These are phyloP conservation scores for Balamuthia mandrillaris DNA, from an alignment of 208 protist genomes.

Conservation along the genomic window DNA sequence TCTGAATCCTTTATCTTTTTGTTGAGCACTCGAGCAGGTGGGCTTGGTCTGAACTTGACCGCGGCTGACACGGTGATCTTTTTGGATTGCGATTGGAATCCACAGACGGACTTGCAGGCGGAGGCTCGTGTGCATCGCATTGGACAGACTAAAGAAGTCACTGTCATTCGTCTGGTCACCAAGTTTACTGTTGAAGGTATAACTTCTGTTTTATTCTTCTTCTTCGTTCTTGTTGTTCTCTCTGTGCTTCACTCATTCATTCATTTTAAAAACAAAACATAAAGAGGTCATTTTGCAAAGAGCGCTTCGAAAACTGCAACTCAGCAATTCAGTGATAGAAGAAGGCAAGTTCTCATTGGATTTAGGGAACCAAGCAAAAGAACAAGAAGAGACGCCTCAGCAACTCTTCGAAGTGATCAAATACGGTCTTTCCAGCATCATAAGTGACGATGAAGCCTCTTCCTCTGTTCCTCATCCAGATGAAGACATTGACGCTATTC, in stretches of 20 bases:
- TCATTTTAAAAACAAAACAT: no score
- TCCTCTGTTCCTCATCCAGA: no score
- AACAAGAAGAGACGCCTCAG: background rate
- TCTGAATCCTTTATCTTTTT: constrained; percentile 95
- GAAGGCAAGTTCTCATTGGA: constrained; percentile 1
- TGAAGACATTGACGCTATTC: background rate
- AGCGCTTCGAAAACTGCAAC: background rate
- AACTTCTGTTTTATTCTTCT: no score
- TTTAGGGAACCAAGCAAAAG: background rate
- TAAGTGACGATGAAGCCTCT: background rate
- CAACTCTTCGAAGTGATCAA: constrained; percentile 27
- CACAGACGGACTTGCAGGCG: constrained; percentile 49
- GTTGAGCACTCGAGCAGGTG: constrained; percentile 92
- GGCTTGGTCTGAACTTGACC: constrained; percentile 95
- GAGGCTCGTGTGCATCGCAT: background rate
- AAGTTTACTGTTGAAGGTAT: constrained; percentile 27
- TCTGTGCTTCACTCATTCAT: no score
- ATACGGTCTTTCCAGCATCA: background rate
- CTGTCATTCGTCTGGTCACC: background rate
- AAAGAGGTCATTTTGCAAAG: constrained; percentile 3
- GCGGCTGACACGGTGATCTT: constrained; percentile 97
- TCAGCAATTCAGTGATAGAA: background rate
- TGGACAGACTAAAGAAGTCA: constrained; percentile 24
- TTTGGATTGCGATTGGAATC: constrained; percentile 89
- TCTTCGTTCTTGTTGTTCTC: no score